These are phyloP conservation scores for Pleurotus eryngii DNA, from an alignment of 768 basidiomycete species.

Conservation along the genomic window DNA sequence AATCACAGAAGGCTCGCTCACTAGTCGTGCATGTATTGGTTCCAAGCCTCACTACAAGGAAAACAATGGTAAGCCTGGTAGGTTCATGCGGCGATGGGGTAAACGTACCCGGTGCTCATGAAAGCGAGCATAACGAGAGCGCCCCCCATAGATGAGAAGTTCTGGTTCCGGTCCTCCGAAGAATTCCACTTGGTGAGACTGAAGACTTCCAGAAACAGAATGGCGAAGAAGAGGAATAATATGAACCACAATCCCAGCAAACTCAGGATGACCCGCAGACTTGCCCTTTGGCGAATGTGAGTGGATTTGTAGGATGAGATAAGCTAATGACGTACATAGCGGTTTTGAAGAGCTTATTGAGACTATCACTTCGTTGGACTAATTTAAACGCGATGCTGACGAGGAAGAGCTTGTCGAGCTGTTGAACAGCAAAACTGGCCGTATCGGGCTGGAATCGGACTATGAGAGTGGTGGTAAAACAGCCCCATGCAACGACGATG, in stretches of 20 bases:
- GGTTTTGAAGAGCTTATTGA: constrained; percentile 97
- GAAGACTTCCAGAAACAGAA: constrained; percentile 88
- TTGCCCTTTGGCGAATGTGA: constrained; percentile 50
- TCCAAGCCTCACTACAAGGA: constrained; percentile 82
- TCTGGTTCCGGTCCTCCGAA: constrained; percentile 63
- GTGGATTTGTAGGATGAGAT: constrained; percentile 6
- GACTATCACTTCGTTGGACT: constrained; percentile 78
- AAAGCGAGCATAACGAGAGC: constrained; percentile 88
- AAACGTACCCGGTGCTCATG: constrained; percentile 84
- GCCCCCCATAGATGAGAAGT: constrained; percentile 77
- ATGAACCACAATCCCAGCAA: constrained; percentile 86
- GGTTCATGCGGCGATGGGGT: not conserved
- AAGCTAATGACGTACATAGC: constrained; percentile 69
- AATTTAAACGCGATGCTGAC: constrained; percentile 94
- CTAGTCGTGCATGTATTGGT: constrained; percentile 97
- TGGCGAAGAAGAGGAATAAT: constrained; percentile 87
- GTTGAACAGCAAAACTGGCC: constrained; percentile 43
- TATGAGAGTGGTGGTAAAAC: constrained; percentile 77
- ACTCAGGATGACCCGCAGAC: constrained; percentile 81
- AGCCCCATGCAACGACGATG: constrained; percentile 73
- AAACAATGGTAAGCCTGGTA: constrained; percentile 10
- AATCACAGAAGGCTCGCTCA: constrained; percentile 30
- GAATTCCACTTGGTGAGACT: constrained; percentile 83
- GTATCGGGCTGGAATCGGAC: constrained; percentile 48
- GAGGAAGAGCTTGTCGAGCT: constrained; percentile 87